Evolutionary conservation across 768 basidiomycete species (phyloP), one percentile per base, ranked within the genome.

Genomic region (Pisolithus tinctorius): DNA sequence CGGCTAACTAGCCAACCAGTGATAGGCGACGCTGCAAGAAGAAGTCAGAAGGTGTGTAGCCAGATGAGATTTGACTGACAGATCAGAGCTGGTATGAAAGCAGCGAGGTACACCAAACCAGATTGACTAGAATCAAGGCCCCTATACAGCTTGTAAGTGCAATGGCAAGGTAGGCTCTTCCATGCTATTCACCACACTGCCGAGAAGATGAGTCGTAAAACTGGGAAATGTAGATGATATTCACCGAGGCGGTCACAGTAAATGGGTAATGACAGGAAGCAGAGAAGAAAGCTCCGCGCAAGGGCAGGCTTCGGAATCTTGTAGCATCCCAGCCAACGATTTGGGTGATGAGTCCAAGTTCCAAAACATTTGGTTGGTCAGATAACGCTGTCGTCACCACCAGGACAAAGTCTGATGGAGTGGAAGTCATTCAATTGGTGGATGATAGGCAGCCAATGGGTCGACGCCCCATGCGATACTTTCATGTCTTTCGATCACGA

Each of bases 41-140:
- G 34, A 14, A 34, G 4, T 14, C 5, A 14, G 34, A 20, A 20
- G 20, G 20, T 20, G 20, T 20, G 20, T 20, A 20, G 20, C 20
- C 20, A 20, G 20, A 20, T 20, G 20, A 20, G 20, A 20, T 20
- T 20, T 20, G 20, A 20, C 20, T 20, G 20, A 20, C 20, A 20
- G 20, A 20, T 20, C 20, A 20, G 20, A 20, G 20, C 20, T 20
- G 20, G 20, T 6, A 84, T 66, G 25, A 84, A 77, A 7, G 77
- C 75, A 7, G 80, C 84, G 51, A 88, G 67, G 61, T 82, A 83
- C 14, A 86, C 74, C n/a, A 88, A 58, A 7, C 87, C 87, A 9
- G 86, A 80, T 61, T 53, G 67, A 63, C n/a, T 62, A 0, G 82
- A 71, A 49, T 72, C 55, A 37, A 78, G 71, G 4, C 65, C 64